Conservation (phyloP, 1,284 basidiomycete species). For the Pulchroboletus neoregius region DNA sequence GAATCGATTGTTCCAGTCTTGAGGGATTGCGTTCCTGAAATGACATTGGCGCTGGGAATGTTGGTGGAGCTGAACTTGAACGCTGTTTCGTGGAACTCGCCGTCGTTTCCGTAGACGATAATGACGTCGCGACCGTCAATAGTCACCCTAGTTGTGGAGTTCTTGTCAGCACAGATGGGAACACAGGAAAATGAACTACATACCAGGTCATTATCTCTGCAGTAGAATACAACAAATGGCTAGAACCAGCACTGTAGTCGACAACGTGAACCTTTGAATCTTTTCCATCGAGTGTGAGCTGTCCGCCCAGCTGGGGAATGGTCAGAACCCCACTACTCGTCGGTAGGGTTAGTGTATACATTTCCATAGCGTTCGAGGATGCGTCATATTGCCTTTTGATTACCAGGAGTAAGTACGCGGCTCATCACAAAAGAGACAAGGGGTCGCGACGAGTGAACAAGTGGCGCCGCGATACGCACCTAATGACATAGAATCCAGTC, state of each 20-base stretch:
- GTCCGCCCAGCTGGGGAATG: conserved; percentile 41
- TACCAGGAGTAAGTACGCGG: conserved; percentile 1
- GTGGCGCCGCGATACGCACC: conserved; percentile 27
- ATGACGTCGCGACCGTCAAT: conserved; percentile 47
- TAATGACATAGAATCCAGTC: conserved; percentile 46
- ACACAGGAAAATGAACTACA: background rate
- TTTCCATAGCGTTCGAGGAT: conserved; percentile 11
- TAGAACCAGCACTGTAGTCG: conserved; percentile 45
- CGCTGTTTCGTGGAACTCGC: conserved; percentile 47
- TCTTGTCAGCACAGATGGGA: background rate
- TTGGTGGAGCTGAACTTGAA: conserved; percentile 35
- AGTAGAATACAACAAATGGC: conserved; percentile 46
- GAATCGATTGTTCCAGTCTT: conserved; percentile 34
- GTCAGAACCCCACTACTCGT: conserved; percentile 43
- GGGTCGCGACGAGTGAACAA: background rate
- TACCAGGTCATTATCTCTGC: conserved; percentile 49
- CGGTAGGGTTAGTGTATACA: conserved; percentile 34
- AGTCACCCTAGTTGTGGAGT: conserved; percentile 38
- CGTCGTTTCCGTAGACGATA: conserved; percentile 45
- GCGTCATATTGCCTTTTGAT: conserved; percentile 17
- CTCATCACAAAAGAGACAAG: too few species aligned
- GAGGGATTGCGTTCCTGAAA: conserved; percentile 39
- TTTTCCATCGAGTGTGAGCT: conserved; percentile 41
- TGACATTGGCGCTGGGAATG: conserved; percentile 32
- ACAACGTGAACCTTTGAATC: conserved; percentile 51